Evolutionary conservation across 306 rosid species (phyloP), one percentile per base, ranked within the genome.

Genomic region (Malus fusca): DNA sequence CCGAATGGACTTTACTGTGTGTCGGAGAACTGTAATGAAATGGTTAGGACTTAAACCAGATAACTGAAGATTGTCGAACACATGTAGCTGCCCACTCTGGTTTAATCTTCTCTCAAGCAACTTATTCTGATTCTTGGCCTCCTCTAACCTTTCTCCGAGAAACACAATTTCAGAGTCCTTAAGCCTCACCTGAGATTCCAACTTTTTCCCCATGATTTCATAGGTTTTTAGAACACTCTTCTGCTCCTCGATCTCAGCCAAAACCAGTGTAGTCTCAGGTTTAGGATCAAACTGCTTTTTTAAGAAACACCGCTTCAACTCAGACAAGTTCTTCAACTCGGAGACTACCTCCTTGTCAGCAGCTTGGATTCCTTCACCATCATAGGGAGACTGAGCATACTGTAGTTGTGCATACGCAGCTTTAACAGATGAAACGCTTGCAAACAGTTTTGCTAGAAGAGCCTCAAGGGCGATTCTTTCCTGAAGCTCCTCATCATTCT

Each of bases 321-420:
- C 98, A 2, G 98, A 95, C 84, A 95, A 83, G 40, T 60, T 85
- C 84, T 85, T 89, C 85, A 95, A 77, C 80, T 88, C 97, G 1
- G 80, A 73, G 23, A 95, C 88, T 7, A 90, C 72, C 44, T 68
- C 69, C 52, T 69, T 79, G 85, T 95, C 98, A 8, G 94, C 90
- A 19, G 82, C 83, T 83, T 84, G 90, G 75, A 95, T 92, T 67
- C 96, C 97, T 55, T 92, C 89, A 11, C 87, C 81, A 67, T 92
- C 93, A 68, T 88, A 95, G 31, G 98, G 98, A 23, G 90, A 80
- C 58, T 95, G 97, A 52, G 90, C 78, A 74, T 76, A 59, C 26
- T 95, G 98, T 8, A 95, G 68, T 77, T 92, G 85, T 2, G 97
- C 98, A 85, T 95, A 95, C 6, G 96, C 82, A 76, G 91, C 94